Evolutionary conservation across 2,329 filamentous ascomycete species (phyloP).

Genomic region (Xylaria multiplex): DNA sequence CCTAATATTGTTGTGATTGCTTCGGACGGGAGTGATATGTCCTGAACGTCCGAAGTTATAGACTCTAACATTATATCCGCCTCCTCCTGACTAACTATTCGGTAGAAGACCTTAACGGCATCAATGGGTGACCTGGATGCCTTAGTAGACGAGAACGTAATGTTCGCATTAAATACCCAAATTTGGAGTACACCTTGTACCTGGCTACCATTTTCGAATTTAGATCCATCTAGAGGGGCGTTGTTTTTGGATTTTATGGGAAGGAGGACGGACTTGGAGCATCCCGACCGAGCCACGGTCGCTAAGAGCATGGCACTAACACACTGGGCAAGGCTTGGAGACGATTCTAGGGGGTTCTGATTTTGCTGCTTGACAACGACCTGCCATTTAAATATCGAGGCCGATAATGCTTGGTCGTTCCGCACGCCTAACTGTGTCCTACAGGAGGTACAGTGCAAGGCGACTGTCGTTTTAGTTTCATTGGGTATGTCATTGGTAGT

Average conservation of each 20-base stretch:
- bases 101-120: constrained; percentile 66
- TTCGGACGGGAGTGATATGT: constrained; percentile 63
- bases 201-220: constrained; percentile 1
- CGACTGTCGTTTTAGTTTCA: constrained; percentile 14
- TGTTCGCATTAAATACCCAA: constrained; percentile 67
- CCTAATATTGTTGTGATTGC: constrained; percentile 58
- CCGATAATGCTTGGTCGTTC: constrained; percentile 56
- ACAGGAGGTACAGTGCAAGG: constrained; percentile 59
- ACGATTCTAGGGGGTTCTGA: constrained; percentile 25
- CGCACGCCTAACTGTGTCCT: constrained; percentile 59
- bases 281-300: constrained; percentile 65
- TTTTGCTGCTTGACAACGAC: constrained; percentile 54
- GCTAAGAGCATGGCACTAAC: constrained; percentile 63
- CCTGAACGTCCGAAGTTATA: constrained; percentile 66
- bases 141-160: constrained; percentile 60
- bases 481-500: constrained; percentile 1
- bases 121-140: constrained; percentile 44
- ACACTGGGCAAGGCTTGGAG: constrained; percentile 60
- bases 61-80: constrained; percentile 62
- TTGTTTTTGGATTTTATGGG: constrained; percentile 48
- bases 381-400: constrained; percentile 68
- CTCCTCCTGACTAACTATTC: constrained; percentile 54
- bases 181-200: constrained; percentile 54
- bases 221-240: neutral
- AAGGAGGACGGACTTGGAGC: constrained; percentile 65